Percentiles rank a stretch among this genome's conserved stretches.
These are phyloP conservation scores for Suillus cothurnatus DNA, from an alignment of 768 basidiomycete genomes.

Conservation along the genomic window DNA sequence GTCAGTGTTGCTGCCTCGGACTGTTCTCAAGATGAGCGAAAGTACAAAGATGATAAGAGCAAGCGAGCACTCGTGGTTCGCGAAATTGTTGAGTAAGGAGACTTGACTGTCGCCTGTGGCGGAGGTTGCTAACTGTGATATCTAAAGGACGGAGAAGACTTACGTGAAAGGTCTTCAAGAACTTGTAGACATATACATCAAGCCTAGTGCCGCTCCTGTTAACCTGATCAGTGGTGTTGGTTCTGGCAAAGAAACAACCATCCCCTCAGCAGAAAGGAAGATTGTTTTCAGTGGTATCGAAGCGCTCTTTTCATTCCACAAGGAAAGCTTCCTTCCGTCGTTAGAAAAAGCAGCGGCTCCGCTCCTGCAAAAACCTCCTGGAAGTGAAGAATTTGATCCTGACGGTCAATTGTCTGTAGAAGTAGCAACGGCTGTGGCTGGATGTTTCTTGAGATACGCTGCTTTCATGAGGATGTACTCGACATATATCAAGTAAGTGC, in stretches of 20 bases:
- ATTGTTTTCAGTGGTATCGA: slow-evolving; percentile 93
- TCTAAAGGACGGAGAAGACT: slow-evolving; percentile 82
- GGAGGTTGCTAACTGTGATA: slow-evolving; percentile 18
- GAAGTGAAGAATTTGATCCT: slow-evolving; percentile 54
- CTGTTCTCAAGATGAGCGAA: slow-evolving; percentile 78
- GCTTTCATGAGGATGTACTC: slow-evolving; percentile 99
- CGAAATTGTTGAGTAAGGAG: slow-evolving; percentile 87
- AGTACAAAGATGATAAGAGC: slow-evolving; percentile 88
- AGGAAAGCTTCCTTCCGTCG: slow-evolving; percentile 89
- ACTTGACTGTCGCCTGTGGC: slow-evolving; percentile 7
- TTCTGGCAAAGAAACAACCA: slow-evolving; percentile 78
- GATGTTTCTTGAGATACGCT: slow-evolving; percentile 90
- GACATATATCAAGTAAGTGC: slow-evolving; percentile 90
- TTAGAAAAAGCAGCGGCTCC: slow-evolving; percentile 78
- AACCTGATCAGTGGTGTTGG: slow-evolving; percentile 71
- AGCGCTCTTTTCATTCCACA: slow-evolving; percentile 88
- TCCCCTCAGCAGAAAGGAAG: slow-evolving; percentile 85
- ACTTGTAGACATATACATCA: slow-evolving; percentile 93
- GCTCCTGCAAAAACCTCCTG: slow-evolving; percentile 52
- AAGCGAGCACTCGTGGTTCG: slow-evolving; percentile 83
- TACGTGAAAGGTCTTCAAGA: slow-evolving; percentile 95
- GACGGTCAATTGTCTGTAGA: slow-evolving; percentile 74
- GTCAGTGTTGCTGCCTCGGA: slow-evolving; percentile 74
- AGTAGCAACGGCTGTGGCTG: slow-evolving; percentile 81
- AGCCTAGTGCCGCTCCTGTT: slow-evolving; percentile 72